These are phyloP conservation scores for Monosporascus sp. DNA, from an alignment of 2,329 filamentous ascomycete genomes.

Conservation along the genomic window DNA sequence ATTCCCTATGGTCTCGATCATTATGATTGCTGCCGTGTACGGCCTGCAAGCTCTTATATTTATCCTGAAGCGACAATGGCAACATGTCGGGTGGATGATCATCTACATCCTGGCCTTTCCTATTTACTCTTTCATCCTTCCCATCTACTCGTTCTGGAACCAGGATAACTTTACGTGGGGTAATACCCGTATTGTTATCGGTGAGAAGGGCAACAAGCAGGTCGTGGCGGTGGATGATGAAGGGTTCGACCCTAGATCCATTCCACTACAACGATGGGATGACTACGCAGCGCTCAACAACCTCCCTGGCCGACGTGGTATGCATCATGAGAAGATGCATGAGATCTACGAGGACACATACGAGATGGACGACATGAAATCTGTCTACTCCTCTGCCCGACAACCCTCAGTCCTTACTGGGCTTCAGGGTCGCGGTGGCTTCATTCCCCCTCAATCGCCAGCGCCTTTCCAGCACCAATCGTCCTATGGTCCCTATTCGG, in stretches of 20 bases:
- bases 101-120: slow-evolving; percentile 96
- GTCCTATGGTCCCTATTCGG: slow-evolving; percentile 40
- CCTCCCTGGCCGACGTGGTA: slow-evolving; percentile 83
- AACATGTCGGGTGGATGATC: slow-evolving; percentile 98
- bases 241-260: slow-evolving; percentile 83
- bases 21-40: slow-evolving; percentile 87
- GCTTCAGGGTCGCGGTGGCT: slow-evolving; percentile 64
- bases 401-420: slow-evolving; percentile 84
- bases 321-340: slow-evolving; percentile 57
- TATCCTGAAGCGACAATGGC: slow-evolving; percentile 95
- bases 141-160: slow-evolving; percentile 99
- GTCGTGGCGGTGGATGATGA: slow-evolving; percentile 83
- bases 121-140: slow-evolving; percentile 85
- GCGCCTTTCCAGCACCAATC: slow-evolving; percentile 58
- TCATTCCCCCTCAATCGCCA: slow-evolving; percentile 80
- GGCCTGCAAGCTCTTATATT: slow-evolving; percentile 95
- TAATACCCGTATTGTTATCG: slow-evolving; percentile 95
- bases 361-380: slow-evolving; percentile 98
- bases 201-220: slow-evolving; percentile 86
- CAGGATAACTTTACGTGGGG: slow-evolving; percentile 99
- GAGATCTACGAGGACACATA: slow-evolving; percentile 70
- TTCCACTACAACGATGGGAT: slow-evolving; percentile 94
- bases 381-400: slow-evolving; percentile 87
- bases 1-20: slow-evolving; percentile 81
- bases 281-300: slow-evolving; percentile 86